Base-by-base conservation (phyloP, 2,329 filamentous ascomycete species). In the Colletotrichum viniferum region DNA sequence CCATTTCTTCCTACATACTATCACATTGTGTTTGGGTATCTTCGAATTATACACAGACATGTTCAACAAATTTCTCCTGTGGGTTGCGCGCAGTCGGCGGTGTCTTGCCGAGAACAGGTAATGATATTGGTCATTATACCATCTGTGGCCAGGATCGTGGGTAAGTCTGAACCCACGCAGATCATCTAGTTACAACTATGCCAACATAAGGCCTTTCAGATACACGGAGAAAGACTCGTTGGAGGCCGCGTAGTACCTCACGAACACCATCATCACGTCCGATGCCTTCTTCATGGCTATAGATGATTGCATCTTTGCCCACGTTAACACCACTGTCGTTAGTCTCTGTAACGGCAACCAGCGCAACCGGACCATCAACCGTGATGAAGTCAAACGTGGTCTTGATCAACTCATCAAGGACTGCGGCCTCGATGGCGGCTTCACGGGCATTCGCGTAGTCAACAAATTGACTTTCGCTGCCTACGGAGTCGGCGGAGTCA, bases 271-370 rank as follows among this genome's bases (percentile, higher is more conserved):
- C 1, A 18, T 48, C 0, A 48, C 9, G 1, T 48, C 38, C 1
- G 38, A 48, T n/a, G 18, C 38, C 38, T 48, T 21, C 1, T n/a
- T 0, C 0, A 48, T 48, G 18, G 38, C 38, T 0, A n/a, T 0
- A 1, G 1, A 48, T 48, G 38, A 48, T 3, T 48, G 38, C 38
- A n/a, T 48, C 1, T 48, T 48, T 12, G 38, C 38, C 0, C 38
- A 48, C 38, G 38, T 48, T 9, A 48, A 48, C 38, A 21, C 38
- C 0, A 48, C 38, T n/a, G 38, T 48, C 0, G 38, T 48, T 18
- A 48, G 38, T 48, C 38, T 48, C 5, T 48, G 38, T 5, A 48
- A 48, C 38, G 38, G 38, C 18, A 48, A 1, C 0, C 38, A 48
- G 38, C 38, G 38, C 18, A 48, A 48, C 38, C 38, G 38, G 0